Base-by-base conservation (phyloP, 352 stramenopile genomes). In the Phytophthora gonapodyides region DNA sequence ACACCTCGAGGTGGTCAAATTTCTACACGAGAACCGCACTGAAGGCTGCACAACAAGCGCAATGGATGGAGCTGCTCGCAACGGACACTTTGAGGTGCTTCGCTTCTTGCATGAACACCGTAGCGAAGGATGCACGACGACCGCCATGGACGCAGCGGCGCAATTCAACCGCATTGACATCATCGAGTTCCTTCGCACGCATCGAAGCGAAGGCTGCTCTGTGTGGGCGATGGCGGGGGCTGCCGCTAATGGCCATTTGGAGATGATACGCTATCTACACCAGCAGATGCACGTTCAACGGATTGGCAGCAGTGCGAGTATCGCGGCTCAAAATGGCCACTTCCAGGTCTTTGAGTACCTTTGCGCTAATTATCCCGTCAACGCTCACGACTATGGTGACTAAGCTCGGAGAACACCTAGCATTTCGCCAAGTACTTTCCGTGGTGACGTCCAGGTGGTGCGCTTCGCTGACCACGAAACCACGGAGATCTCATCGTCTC, bases 251-350 rank as follows among this genome's bases (percentile, higher is more conserved):
- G 49, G 49, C 12, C 49, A 61, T 41, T 9, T 61, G 13, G 58
- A 60, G 7, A 66, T 66, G 48, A 50, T 66, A 13, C 49, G 50
- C 7, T 64, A 64, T 19, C 17, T 64, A n/a, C 56, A 64, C 46
- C 56, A 52, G 24, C 33, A 61, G 27, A 38, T 61, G n/a, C 48
- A 49, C 8, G 41, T 66, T 21, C 41, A 54, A 49, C 37, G 42
- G 40, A 60, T 66, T 41, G 58, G 49, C n/a, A 16, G 48, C 24
- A 66, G 58, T 16, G 49, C 41, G 15, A 66, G 49, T n/a, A 61
- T 61, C 42, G 58, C 58, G 35, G 49, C 45, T 11, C 56, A 64
- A 13, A 64, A 64, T 38, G 56, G 56, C 2, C 37, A 64, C 16
- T 64, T 57, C 19, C 16, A 57, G 12, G 56, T 64, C 7, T 57